A percentile compares a stretch with the other conserved stretches of the same genome.
Conservation (phyloP, 1,284 basidiomycete species). For the Bondarzewia mesenterica region DNA sequence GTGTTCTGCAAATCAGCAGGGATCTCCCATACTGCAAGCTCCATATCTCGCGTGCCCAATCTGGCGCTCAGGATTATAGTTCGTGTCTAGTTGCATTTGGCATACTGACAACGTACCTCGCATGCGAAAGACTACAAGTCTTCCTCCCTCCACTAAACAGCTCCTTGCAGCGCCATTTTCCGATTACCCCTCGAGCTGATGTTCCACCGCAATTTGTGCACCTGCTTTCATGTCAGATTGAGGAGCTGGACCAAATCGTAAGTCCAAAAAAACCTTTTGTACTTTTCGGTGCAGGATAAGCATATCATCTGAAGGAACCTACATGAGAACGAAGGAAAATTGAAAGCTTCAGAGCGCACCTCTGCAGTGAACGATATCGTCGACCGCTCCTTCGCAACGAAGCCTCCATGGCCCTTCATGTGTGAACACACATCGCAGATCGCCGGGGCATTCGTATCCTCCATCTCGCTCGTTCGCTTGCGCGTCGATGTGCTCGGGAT, state of each 20-base stretch:
- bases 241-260: no score
- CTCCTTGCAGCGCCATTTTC: conserved; percentile 4
- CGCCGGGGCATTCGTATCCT: neutral
- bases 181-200: conserved; percentile 1
- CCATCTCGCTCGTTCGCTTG: conserved; percentile 1
- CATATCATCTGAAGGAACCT: neutral
- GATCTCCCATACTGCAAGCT: neutral
- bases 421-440: neutral
- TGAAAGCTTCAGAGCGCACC: neutral
- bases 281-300: conserved; percentile 2
- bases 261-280: no score
- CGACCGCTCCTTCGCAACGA: neutral
- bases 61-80: neutral
- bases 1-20: neutral
- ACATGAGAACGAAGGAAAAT: neutral
- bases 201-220: conserved; percentile 4
- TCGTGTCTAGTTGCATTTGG: neutral
- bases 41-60: conserved; percentile 1
- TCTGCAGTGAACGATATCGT: conserved; percentile 1
- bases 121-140: conserved; percentile 2
- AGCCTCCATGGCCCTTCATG: conserved; percentile 2
- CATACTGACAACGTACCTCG: neutral
- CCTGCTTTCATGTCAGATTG: neutral
- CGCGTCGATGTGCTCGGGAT: neutral
- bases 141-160: conserved; percentile 2